These are phyloP conservation scores for Fraxinus latifolia DNA, from an alignment of 305 asterid genomes.

Conservation along the genomic window DNA sequence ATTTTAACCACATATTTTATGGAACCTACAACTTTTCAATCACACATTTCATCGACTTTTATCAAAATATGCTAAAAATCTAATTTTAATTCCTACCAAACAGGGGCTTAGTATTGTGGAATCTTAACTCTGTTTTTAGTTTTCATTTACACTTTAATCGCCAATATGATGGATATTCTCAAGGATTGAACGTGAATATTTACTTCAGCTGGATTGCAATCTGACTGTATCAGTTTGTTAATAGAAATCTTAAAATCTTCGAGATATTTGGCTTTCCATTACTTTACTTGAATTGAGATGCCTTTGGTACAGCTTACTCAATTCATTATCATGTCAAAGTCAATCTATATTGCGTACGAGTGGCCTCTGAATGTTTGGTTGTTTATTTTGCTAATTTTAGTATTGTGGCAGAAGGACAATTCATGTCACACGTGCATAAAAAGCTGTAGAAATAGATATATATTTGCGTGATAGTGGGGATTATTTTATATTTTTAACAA, in stretches of 20 bases:
- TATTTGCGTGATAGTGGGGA: not conserved
- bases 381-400: slow-evolving; percentile 10
- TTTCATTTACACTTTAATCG: not conserved
- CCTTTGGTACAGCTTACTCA: not conserved
- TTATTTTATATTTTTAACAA: not conserved
- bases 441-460: not conserved
- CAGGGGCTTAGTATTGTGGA: not conserved
- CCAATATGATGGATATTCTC: not conserved
- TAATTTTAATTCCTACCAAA: not conserved
- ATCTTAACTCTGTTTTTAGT: not conserved
- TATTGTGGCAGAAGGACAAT: not conserved
- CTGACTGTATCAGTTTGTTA: not conserved
- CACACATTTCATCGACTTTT: not conserved
- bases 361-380: not conserved
- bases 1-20: not conserved
- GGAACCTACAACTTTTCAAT: not conserved
- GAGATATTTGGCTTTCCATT: not conserved
- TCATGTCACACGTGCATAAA: not conserved
- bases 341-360: not conserved
- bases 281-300: not conserved
- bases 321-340: not conserved
- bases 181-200: not conserved
- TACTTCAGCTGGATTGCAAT: not conserved
- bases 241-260: not conserved
- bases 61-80: not conserved